Evolutionary conservation across 2,329 filamentous ascomycete genomes (phyloP).

Genomic region (Cylindrodendrum hubeiense): DNA sequence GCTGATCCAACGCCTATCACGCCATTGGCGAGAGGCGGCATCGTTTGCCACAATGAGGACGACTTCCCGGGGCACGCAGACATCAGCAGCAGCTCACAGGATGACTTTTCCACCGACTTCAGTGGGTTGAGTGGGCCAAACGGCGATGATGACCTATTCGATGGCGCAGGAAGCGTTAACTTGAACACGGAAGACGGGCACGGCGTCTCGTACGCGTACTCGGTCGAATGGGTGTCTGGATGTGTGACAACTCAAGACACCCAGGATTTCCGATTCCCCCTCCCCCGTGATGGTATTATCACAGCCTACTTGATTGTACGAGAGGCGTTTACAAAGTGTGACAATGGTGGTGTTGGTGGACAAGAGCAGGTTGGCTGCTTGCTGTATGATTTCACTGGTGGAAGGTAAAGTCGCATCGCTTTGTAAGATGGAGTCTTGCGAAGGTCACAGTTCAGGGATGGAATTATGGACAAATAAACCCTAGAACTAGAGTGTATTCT

Average conservation of each 20-base stretch:
- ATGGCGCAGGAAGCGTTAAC: constrained; percentile 1
- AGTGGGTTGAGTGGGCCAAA: constrained; percentile 2
- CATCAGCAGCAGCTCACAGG: constrained; percentile 17
- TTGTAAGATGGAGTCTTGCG: neutral
- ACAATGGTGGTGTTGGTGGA: constrained; percentile 23
- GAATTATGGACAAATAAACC: neutral
- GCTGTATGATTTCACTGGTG: constrained; percentile 15
- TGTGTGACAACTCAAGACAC: constrained; percentile 31
- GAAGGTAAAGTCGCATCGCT: neutral
- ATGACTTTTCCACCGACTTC: constrained; percentile 16
- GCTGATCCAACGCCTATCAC: neutral
- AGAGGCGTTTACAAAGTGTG: constrained; percentile 39
- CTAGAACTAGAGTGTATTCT: neutral
- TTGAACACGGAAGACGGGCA: constrained; percentile 18
- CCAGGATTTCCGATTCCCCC: constrained; percentile 34
- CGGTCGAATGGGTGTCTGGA: constrained; percentile 29
- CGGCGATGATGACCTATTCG: neutral
- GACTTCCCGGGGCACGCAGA: constrained; percentile 35
- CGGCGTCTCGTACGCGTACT: constrained; percentile 35
- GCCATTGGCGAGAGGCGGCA: constrained; percentile 17
- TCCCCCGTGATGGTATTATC: constrained; percentile 27
- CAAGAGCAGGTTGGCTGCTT: constrained; percentile 20
- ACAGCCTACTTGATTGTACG: constrained; percentile 36
- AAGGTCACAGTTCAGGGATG: neutral
- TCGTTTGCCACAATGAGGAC: constrained; percentile 30